phyloP scores from a whole-genome alignment of 371 early-diverging fungal genomes.

The Apophysomyces trapeziformis region DNA sequence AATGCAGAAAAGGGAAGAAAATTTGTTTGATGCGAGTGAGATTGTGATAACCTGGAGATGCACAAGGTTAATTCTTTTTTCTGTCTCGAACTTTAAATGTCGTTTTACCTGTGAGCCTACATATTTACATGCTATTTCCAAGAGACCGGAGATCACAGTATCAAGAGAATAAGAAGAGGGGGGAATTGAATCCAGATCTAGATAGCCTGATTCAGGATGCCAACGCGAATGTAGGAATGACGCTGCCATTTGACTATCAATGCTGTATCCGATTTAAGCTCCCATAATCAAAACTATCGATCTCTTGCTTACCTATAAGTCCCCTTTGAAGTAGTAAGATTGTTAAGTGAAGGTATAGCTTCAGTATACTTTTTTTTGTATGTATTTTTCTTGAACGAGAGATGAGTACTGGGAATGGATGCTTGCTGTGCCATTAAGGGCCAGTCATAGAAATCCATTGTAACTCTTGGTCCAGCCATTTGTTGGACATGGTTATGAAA shows the following conservation, averaged over 20 bases:
- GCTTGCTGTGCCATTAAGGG: too few species aligned
- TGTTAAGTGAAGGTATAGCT: too few species aligned
- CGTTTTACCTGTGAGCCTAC: neutral
- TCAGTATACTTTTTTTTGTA: too few species aligned
- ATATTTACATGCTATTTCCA: neutral
- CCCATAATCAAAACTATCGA: too few species aligned
- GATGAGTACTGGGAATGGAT: too few species aligned
- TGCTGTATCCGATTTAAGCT: neutral
- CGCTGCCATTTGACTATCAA: neutral
- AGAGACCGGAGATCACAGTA: neutral
- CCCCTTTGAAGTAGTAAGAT: too few species aligned
- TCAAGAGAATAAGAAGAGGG: neutral
- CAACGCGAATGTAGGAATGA: conserved; percentile 1
- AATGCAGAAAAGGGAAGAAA: neutral
- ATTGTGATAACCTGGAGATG: neutral
- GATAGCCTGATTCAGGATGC: neutral
- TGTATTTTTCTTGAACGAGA: too few species aligned
- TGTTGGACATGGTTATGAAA: too few species aligned
- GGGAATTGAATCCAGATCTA: neutral
- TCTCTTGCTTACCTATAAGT: too few species aligned
- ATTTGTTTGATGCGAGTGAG: neutral
- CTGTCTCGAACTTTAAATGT: neutral
- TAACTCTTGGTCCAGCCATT: too few species aligned
- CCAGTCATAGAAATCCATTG: too few species aligned
- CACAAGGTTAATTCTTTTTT: neutral